Evolutionary conservation across 306 rosid genomes (phyloP), one percentile per base, ranked within the genome.

Genomic region (Aeschynomene evenia): DNA sequence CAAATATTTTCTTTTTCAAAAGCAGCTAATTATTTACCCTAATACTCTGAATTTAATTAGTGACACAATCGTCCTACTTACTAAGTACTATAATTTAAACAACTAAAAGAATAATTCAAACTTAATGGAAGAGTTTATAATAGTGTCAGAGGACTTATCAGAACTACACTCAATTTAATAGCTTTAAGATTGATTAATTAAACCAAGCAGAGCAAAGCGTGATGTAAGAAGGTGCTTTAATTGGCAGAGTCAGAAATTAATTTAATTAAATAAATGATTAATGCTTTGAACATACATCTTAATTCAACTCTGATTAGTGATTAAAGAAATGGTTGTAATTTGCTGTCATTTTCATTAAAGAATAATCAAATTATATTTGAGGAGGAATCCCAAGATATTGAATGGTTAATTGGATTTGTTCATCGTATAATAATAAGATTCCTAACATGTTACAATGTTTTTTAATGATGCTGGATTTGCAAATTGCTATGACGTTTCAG

Each of bases 361-460:
- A 75, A 75, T 61, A n/a, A n/a, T n/a, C 57, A 37, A 72, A 45
- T 23, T n/a, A n/a, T n/a, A 1, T 52, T 65, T 58, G 70, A n/a
- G n/a, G 67, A 63, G 84, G 83, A 63, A 69, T 77, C 81, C 78
- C 81, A 79, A 75, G 75, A 79, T 84, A 59, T 78, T 68, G 80
- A 76, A 63, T 73, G 65, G 43, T 51, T 36, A 78, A 73, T 73
- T 58, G 48, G 70, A 61, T 72, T 74, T 26, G 16, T 61, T 55
- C 63, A 40, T 36, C 58, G 28, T 29, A 56, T 65, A 23, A 15
- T 45, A 50, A 48, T 65, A 45, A 45, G 61, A 43, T 56, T 61
- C 70, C 40, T 34, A 48, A 29, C 63, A 71, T 16, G 49, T 1
- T 20, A 53, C 64, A 26, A 13, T 56, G 66, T 53, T 29, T 16